Conservation (phyloP, 129 eudicot species). For the Kitagawia praeruptora region DNA sequence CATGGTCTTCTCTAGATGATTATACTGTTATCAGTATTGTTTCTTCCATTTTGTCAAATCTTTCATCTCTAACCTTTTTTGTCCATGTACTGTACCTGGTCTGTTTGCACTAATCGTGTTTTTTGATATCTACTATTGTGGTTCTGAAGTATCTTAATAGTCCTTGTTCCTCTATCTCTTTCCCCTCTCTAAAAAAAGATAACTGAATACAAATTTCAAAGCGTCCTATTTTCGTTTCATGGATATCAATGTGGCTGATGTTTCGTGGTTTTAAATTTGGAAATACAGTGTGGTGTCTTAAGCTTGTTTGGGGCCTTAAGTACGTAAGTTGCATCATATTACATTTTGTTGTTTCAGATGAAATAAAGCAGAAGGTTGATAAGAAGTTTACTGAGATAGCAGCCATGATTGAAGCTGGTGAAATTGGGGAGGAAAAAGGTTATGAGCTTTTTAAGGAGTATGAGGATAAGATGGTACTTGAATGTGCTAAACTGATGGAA, state of each 20-base stretch:
- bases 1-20: background rate
- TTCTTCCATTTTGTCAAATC: too few relatives aligned
- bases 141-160: background rate
- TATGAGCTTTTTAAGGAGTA: conserved; percentile 62
- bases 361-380: conserved; percentile 62
- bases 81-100: background rate
- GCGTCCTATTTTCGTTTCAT: background rate
- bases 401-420: conserved; percentile 63
- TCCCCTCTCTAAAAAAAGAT: background rate
- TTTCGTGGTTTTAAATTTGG: background rate
- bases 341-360: conserved; percentile 32
- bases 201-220: background rate
- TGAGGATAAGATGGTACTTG: conserved; percentile 69
- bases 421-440: conserved; percentile 64
- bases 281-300: background rate
- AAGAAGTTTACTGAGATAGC: conserved; percentile 65
- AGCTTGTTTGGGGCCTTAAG: background rate
- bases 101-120: background rate
- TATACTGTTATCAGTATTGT: background rate
- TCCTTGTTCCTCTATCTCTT: background rate
- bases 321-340: background rate
- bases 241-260: background rate
- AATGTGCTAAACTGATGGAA: conserved; percentile 48
- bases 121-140: background rate
- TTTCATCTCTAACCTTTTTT: background rate